Percentiles rank a stretch among this genome's conserved stretches.
Evolutionary conservation across 331 rosid genomes (phyloP).

Genomic region (Dryas integrifolia): DNA sequence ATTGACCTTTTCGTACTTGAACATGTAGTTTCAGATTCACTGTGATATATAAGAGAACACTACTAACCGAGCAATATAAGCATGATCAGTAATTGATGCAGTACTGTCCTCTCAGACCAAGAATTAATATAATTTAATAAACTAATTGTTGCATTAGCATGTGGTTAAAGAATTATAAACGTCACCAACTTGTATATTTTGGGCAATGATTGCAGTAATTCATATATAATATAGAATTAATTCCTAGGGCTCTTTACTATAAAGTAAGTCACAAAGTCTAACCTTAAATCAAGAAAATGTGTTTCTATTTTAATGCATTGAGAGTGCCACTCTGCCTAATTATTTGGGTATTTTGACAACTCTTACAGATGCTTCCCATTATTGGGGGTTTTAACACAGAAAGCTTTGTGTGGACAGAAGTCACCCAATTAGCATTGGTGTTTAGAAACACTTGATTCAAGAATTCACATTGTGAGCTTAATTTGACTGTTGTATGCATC

Average conservation of each 20-base stretch:
- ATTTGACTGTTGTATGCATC: slow-evolving; percentile 7
- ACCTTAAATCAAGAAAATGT: slow-evolving; percentile 7
- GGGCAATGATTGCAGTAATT: background rate
- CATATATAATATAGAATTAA: slow-evolving; percentile 4
- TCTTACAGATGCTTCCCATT: slow-evolving; percentile 21
- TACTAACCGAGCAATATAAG: too few species aligned
- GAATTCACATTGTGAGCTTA: slow-evolving; percentile 22
- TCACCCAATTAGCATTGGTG: slow-evolving; percentile 13
- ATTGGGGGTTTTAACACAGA: slow-evolving; percentile 10
- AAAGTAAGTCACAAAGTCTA: background rate
- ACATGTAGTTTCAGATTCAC: too few species aligned
- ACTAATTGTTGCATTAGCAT: too few species aligned
- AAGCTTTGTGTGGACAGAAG: slow-evolving; percentile 4
- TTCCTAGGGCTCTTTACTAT: background rate
- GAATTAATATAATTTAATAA: too few species aligned
- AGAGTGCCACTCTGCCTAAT: slow-evolving; percentile 7
- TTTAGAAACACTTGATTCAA: slow-evolving; percentile 33
- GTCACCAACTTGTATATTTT: slow-evolving; percentile 1
- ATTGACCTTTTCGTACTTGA: too few species aligned
- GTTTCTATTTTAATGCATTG: background rate
- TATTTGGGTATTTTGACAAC: slow-evolving; percentile 11
- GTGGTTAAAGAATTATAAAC: background rate
- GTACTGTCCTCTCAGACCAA: background rate
- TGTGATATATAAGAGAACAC: too few species aligned
- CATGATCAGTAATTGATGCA: background rate